phyloP scores from a whole-genome alignment of 345 rosid genomes.

The Eucalyptus victrix region DNA sequence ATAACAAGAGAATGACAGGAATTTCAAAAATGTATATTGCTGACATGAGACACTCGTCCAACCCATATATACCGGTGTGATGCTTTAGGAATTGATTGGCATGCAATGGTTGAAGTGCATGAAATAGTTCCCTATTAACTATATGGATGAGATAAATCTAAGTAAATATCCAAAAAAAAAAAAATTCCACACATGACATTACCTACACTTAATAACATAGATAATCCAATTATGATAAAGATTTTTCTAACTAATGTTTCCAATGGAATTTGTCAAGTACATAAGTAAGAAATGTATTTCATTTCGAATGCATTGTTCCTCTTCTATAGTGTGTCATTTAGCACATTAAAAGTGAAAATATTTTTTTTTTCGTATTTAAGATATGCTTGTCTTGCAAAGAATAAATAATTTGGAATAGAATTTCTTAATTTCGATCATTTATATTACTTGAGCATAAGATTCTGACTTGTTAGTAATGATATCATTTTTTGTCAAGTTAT shows the following conservation, averaged over 20 bases:
- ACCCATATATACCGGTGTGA: neutral
- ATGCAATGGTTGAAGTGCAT: neutral
- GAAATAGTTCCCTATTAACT: neutral
- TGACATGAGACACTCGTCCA: neutral
- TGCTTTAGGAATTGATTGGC: neutral
- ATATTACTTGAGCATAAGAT: neutral
- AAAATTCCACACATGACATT: neutral
- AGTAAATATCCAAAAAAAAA: neutral
- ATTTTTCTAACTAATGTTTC: neutral
- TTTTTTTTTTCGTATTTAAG: neutral
- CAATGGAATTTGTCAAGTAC: neutral
- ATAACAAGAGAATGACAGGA: neutral
- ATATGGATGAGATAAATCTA: neutral
- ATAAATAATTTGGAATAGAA: neutral
- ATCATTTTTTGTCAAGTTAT: neutral
- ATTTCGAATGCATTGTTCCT: neutral
- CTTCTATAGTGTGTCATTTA: neutral
- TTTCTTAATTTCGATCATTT: neutral
- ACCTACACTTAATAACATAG: neutral
- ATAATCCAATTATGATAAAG: neutral
- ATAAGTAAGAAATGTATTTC: neutral
- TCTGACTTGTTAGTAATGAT: neutral
- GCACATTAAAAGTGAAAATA: neutral
- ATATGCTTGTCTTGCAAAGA: neutral
- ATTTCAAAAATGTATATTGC: neutral